Evolutionary conservation across 306 rosid species (phyloP).

Genomic region (Fagus crenata): DNA sequence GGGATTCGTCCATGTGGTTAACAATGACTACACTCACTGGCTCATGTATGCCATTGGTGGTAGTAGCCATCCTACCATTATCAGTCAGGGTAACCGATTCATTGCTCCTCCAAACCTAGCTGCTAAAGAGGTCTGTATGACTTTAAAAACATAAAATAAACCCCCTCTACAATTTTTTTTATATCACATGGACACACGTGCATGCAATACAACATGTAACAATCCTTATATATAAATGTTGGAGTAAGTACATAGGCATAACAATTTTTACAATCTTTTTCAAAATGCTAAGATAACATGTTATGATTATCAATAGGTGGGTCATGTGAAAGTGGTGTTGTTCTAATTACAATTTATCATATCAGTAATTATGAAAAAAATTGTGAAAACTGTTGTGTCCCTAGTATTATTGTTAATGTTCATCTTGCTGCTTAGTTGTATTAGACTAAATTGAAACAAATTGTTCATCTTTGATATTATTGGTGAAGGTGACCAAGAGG

Average conservation of each 20-base stretch:
- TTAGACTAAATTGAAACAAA: neutral
- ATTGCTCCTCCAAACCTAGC: conserved; percentile 33
- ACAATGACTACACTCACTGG: conserved; percentile 86
- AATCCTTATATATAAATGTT: too few relatives aligned
- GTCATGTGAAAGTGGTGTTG: too few relatives aligned
- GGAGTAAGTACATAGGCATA: too few relatives aligned
- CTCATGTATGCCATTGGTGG: conserved; percentile 92
- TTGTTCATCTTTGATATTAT: conserved; percentile 11
- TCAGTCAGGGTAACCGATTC: conserved; percentile 81
- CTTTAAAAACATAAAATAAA: neutral
- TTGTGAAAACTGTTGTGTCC: too few relatives aligned
- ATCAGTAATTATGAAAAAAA: too few relatives aligned
- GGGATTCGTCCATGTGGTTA: conserved; percentile 72
- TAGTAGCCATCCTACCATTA: conserved; percentile 61
- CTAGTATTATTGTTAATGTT: neutral
- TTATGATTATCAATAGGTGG: too few relatives aligned
- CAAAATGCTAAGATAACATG: too few relatives aligned
- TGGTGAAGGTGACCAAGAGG: conserved; percentile 68
- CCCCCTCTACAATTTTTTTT: neutral
- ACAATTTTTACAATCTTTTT: too few relatives aligned
- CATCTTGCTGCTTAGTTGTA: neutral
- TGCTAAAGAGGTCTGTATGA: conserved; percentile 59
- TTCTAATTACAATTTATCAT: too few relatives aligned
- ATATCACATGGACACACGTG: too few relatives aligned
- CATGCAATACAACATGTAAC: too few relatives aligned